phyloP scores from a whole-genome alignment of 352 stramenopile species.

The Phytophthora pseudosyringae region DNA sequence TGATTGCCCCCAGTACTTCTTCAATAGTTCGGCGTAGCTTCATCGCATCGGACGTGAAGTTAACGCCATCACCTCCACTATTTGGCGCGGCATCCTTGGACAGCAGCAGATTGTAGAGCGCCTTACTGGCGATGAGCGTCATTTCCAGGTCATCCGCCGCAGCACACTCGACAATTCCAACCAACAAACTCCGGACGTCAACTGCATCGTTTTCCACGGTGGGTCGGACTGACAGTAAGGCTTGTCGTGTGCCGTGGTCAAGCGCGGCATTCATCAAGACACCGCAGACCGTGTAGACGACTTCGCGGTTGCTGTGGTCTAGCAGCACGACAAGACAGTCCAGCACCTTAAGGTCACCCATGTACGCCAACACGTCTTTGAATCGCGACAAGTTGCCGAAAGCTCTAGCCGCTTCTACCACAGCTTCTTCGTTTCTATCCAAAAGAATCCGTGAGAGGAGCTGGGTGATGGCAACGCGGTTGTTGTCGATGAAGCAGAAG shows the following conservation, averaged over 20 bases:
- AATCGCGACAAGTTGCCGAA: constrained; percentile 89
- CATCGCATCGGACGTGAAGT: constrained; percentile 11
- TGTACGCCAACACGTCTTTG: constrained; percentile 61
- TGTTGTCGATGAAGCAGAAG: constrained; percentile 50
- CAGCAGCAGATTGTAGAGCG: constrained; percentile 85
- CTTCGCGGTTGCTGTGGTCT: constrained; percentile 76
- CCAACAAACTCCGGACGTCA: constrained; percentile 52
- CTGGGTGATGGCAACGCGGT: constrained; percentile 48
- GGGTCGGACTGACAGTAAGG: constrained; percentile 44
- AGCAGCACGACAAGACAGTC: constrained; percentile 79
- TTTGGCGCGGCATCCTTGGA: constrained; percentile 15
- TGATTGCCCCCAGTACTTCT: constrained; percentile 37
- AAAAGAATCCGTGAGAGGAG: constrained; percentile 61
- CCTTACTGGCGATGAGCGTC: constrained; percentile 81
- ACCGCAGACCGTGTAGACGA: constrained; percentile 81
- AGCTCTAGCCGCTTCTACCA: constrained; percentile 80
- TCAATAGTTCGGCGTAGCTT: constrained; percentile 39
- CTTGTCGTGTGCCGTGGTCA: constrained; percentile 43
- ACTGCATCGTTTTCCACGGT: constrained; percentile 24
- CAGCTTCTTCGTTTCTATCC: constrained; percentile 81
- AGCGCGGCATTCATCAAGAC: constrained; percentile 88
- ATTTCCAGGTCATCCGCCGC: constrained; percentile 72
- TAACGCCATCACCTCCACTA: neutral
- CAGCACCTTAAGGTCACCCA: constrained; percentile 66
- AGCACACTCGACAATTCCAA: constrained; percentile 60